A percentile compares a stretch with the other conserved stretches of the same genome.
These are phyloP conservation scores for Leishmania tropica DNA, from an alignment of 208 protist genomes.

Conservation along the genomic window DNA sequence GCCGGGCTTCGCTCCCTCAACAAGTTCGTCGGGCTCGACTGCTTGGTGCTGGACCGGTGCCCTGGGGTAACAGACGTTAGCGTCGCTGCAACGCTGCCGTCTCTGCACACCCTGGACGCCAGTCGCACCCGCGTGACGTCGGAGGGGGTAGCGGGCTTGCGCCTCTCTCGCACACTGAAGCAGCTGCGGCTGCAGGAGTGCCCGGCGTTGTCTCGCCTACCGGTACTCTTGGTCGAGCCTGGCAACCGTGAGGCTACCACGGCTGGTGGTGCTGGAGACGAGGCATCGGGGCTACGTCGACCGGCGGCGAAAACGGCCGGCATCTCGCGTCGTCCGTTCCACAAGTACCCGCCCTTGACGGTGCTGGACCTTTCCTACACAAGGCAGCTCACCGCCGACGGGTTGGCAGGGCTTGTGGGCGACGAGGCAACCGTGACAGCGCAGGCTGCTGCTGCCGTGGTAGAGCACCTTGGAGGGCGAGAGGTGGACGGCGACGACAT, in stretches of 20 bases:
- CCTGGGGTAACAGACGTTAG: slow-evolving; percentile 17
- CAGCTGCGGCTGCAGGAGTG: slow-evolving; percentile 43
- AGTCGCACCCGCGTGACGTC: slow-evolving; percentile 38
- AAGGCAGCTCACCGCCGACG: slow-evolving; percentile 8
- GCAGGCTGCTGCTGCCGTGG: not conserved
- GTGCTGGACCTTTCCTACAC: slow-evolving; percentile 9
- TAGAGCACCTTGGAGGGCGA: not conserved
- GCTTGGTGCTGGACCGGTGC: slow-evolving; percentile 25
- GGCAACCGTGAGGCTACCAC: not conserved
- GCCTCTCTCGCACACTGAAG: slow-evolving; percentile 24
- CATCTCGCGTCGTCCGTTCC: not conserved
- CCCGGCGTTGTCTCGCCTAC: slow-evolving; percentile 28
- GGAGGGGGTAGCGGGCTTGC: slow-evolving; percentile 34
- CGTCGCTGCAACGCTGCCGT: slow-evolving; percentile 31
- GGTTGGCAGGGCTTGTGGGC: slow-evolving; percentile 1
- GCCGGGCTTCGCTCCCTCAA: slow-evolving; percentile 13
- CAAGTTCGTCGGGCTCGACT: slow-evolving; percentile 15
- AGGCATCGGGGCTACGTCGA: not conserved
- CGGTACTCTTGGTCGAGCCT: slow-evolving; percentile 19
- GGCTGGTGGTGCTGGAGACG: not conserved
- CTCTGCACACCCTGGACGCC: slow-evolving; percentile 39
- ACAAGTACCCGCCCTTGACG: not conserved
- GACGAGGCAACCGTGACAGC: not conserved
- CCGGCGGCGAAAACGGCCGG: not conserved
- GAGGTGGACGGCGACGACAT: not conserved